These are phyloP conservation scores for Nakazawaea populi DNA, from an alignment of 805 yeast genomes.

Conservation along the genomic window DNA sequence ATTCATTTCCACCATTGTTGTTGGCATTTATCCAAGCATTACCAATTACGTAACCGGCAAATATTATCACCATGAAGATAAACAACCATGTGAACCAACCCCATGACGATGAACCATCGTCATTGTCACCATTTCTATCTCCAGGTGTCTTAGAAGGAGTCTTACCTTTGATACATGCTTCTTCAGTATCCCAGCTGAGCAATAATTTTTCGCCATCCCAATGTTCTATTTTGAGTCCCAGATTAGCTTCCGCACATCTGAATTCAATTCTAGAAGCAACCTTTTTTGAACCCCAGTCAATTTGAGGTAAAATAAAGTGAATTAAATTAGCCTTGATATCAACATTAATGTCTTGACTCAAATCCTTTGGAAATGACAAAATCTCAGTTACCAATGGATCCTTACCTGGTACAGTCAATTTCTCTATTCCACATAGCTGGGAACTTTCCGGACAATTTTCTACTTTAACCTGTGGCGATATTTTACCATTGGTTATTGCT, in stretches of 20 bases:
- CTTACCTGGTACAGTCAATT: conserved; percentile 43
- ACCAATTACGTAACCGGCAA: conserved; percentile 66
- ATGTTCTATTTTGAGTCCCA: conserved; percentile 22
- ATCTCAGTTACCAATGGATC: conserved; percentile 51
- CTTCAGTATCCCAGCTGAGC: conserved; percentile 26
- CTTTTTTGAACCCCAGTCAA: conserved; percentile 19
- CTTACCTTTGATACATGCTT: conserved; percentile 34
- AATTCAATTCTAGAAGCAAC: conserved; percentile 43
- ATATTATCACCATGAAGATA: conserved; percentile 61
- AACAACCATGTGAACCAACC: conserved; percentile 83
- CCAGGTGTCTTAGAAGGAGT: conserved; percentile 11
- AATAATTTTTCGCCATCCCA: conserved; percentile 33
- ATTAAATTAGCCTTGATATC: conserved; percentile 11
- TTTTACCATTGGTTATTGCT: conserved; percentile 31
- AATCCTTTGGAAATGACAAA: conserved; percentile 45
- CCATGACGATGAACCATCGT: conserved; percentile 47
- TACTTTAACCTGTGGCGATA: conserved; percentile 23
- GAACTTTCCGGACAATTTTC: conserved; percentile 64
- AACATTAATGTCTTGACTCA: conserved; percentile 23
- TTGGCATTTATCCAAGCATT: conserved; percentile 74
- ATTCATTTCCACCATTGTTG: conserved; percentile 67
- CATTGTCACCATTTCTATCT: conserved; percentile 21
- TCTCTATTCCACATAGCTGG: conserved; percentile 72
- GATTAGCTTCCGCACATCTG: conserved; percentile 33
- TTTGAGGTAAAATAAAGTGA: conserved; percentile 33